Conservation (phyloP, 345 rosid species). For the Leavenworthia alabamica region DNA sequence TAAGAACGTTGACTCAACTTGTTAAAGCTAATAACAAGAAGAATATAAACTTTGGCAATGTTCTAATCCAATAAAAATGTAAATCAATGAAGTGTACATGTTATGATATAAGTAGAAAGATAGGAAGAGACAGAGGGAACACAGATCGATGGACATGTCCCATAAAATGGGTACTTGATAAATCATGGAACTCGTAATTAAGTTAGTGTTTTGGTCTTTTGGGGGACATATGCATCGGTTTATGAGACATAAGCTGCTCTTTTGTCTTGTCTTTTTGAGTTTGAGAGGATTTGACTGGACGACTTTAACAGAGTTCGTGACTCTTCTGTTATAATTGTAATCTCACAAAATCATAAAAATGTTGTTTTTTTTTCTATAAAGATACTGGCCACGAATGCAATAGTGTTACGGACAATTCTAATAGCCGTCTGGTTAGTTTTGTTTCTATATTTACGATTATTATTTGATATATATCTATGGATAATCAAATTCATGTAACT, state of each 20-base stretch:
- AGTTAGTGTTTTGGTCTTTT: too few relatives aligned
- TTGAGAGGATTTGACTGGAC: conserved; percentile 22
- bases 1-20: conserved; percentile 1
- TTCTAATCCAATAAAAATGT: conserved; percentile 13
- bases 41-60: conserved; percentile 10
- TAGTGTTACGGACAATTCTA: not conserved
- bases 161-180: conserved; percentile 15
- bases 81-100: conserved; percentile 2
- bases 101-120: conserved; percentile 18
- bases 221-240: conserved; percentile 22
- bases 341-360: conserved; percentile 4
- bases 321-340: conserved; percentile 14
- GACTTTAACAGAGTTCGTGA: conserved; percentile 23
- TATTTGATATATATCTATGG: not conserved
- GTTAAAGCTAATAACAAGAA: not conserved
- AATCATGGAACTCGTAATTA: not conserved
- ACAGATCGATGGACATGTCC: conserved; percentile 21
- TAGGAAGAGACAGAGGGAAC: conserved; percentile 3
- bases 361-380: conserved; percentile 18
- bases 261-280: conserved; percentile 26
- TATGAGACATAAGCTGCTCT: conserved; percentile 15
- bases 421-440: not conserved
- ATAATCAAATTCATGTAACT: not conserved
- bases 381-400: conserved; percentile 22
- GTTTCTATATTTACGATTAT: not conserved